phyloP scores from a whole-genome alignment of 306 rosid species.

The Quercus alba region DNA sequence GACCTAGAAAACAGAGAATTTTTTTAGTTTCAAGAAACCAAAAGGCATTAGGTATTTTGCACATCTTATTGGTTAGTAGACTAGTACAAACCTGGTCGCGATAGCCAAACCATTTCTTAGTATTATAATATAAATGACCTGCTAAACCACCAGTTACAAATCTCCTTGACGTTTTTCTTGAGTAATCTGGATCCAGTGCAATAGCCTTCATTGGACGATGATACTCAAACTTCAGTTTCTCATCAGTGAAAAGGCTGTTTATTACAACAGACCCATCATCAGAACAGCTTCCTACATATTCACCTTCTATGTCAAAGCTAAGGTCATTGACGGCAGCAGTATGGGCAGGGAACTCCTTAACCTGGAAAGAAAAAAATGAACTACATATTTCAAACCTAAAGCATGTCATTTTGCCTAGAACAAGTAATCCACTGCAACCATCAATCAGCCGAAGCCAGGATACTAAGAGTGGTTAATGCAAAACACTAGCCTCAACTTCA shows the following conservation, averaged over 20 bases:
- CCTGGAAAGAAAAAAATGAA: constrained; percentile 48
- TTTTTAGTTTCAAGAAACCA: constrained; percentile 19
- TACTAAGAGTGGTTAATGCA: background rate
- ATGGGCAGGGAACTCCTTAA: constrained; percentile 80
- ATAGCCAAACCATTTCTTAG: constrained; percentile 92
- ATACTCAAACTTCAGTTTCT: constrained; percentile 84
- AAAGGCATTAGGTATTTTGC: constrained; percentile 3
- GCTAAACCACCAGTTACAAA: constrained; percentile 96
- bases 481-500: background rate
- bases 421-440: constrained; percentile 7
- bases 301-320: constrained; percentile 88
- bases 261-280: constrained; percentile 87
- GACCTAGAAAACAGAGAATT: constrained; percentile 43
- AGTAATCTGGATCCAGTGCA: constrained; percentile 87
- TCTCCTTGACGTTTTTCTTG: constrained; percentile 71
- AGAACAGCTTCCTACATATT: constrained; percentile 91
- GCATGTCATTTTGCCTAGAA: constrained; percentile 18
- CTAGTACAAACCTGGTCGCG: constrained; percentile 77
- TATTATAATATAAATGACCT: constrained; percentile 81
- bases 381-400: constrained; percentile 24
- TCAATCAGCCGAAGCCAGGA: background rate
- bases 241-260: constrained; percentile 83
- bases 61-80: constrained; percentile 7
- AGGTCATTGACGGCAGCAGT: constrained; percentile 87
- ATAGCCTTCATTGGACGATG: constrained; percentile 95